Conservation (phyloP, 2,329 filamentous ascomycete species). For the Fusarium temperatum region DNA sequence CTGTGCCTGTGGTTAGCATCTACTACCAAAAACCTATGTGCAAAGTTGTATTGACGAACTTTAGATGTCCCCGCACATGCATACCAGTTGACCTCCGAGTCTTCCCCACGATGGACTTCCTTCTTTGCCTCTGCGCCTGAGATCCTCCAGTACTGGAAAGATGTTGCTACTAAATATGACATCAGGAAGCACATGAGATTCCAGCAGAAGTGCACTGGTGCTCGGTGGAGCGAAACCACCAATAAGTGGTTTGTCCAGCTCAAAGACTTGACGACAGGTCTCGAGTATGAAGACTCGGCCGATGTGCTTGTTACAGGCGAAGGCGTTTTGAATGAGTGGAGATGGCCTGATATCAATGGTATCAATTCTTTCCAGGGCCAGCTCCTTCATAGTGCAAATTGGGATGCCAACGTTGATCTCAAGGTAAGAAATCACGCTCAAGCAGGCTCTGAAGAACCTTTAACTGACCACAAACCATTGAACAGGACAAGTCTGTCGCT, state of each 20-base stretch:
- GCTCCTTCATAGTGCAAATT: conserved; percentile 10
- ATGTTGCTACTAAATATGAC: background rate
- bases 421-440: background rate
- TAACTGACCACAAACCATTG: accelerated
- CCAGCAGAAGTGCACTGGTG: background rate
- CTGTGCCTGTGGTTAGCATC: background rate
- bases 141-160: conserved; percentile 17
- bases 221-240: background rate
- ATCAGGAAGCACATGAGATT: conserved; percentile 4
- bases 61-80: conserved; percentile 8
- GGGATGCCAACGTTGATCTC: background rate
- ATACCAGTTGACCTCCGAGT: conserved; percentile 5
- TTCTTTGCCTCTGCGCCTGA: conserved; percentile 14
- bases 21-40: accelerated
- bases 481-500: background rate
- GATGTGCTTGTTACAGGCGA: conserved; percentile 7
- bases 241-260: conserved; percentile 14
- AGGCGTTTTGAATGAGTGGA: conserved; percentile 16
- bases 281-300: background rate
- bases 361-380: background rate
- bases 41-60: background rate
- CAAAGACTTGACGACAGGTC: background rate
- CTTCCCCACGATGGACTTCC: conserved; percentile 2
- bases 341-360: conserved; percentile 1
- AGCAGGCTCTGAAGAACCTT: accelerated